Conservation (phyloP, 1,284 basidiomycete species). For the Ustilago bromivora region DNA sequence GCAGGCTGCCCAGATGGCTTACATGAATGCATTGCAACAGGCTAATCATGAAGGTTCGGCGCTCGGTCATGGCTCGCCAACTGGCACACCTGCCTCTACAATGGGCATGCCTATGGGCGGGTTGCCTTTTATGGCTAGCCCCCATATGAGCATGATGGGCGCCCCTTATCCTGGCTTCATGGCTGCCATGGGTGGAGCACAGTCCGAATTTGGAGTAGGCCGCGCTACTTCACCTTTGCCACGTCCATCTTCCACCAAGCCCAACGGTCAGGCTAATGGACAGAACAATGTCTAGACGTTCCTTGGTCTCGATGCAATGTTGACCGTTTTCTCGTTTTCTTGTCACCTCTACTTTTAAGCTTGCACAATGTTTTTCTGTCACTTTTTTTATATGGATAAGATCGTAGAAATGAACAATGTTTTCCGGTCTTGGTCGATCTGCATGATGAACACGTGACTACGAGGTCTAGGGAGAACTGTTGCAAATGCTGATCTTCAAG, state of each 20-base stretch:
- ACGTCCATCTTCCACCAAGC: conserved; percentile 33
- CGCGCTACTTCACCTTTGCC: conserved; percentile 20
- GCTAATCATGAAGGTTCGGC: conserved; percentile 45
- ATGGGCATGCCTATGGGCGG: conserved; percentile 50
- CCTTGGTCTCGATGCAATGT: background rate
- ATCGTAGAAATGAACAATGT: conserved; percentile 13
- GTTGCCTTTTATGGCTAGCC: conserved; percentile 51
- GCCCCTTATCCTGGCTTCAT: conserved; percentile 47
- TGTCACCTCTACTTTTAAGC: background rate
- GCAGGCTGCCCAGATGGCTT: conserved; percentile 67
- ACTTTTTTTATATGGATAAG: conserved; percentile 4
- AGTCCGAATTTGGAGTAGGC: conserved; percentile 28
- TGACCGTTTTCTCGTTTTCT: background rate
- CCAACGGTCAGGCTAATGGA: conserved; percentile 26
- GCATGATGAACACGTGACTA: conserved; percentile 3
- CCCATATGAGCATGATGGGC: conserved; percentile 60
- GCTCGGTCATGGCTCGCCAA: conserved; percentile 32
- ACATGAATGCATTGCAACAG: conserved; percentile 60
- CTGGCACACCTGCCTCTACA: conserved; percentile 26
- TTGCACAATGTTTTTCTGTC: background rate
- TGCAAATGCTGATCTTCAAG: conserved; percentile 4
- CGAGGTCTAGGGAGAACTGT: background rate
- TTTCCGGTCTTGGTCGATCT: background rate
- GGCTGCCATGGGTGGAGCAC: conserved; percentile 30
- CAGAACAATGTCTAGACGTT: conserved; percentile 18